Base-by-base conservation (phyloP, 2,329 filamentous ascomycete species). In the Thelonectria olida region DNA sequence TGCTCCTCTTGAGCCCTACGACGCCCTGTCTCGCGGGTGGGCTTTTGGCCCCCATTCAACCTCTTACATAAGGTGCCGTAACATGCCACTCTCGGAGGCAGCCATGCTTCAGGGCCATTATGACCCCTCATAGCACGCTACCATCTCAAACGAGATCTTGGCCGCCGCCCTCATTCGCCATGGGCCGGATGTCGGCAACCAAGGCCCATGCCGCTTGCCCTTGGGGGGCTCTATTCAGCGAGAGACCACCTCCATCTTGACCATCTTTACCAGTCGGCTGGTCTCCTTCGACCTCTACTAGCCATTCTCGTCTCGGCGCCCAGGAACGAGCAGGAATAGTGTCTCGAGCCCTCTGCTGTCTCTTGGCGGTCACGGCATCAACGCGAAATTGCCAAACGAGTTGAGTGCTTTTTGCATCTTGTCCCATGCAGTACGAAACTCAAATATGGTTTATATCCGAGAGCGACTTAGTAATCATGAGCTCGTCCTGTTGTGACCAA, bases 41-140 rank as follows among this genome's bases (percentile, higher is more conserved):
- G 3, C 12, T 44, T 44, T 48, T 12, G n/a, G 31, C 31, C 45
- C 17, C 47, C 45, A 42, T 39, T 47, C 47, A 52, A 58, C 47
- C 54, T 58, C 48, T 52, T 25, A 58, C 54, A 27, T 31, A 39
- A 58, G 42, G 23, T 39, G 48, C 54, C 19, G 39, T 50, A 20
- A 7, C 39, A 28, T 38, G 48, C 31, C 19, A 31, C 19, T 54
- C 42, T 17, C 20, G 36, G 50, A 23, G 25, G 19, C 50, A 54
- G 41, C 52, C 7, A 10, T 54, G 41, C 42, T 54, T 54, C 52
- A 54, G 22, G 22, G 52, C 41, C 52, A 28, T 20, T 38, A 54
- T 41, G 27, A 27, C 31, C 42, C 22, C 25, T 34, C 41, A 23
- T 41, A 17, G 34, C 42, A 10, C 17, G 12, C 44, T 34, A 23